phyloP scores from a whole-genome alignment of 192 early-diverging fungal genomes.

The Rhizophagus sp. region DNA sequence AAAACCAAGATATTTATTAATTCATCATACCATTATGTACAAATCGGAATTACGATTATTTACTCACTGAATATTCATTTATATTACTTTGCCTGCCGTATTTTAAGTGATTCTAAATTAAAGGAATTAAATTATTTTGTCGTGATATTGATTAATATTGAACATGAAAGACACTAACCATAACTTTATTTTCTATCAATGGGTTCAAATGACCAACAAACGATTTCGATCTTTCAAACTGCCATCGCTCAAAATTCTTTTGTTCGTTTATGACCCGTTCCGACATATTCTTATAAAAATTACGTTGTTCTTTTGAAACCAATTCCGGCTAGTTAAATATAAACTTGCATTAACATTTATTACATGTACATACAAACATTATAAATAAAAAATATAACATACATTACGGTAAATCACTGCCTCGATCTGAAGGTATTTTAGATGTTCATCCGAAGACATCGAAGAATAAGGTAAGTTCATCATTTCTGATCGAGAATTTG shows the following conservation, averaged over 20 bases:
- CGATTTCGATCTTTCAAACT: slow-evolving; percentile 4
- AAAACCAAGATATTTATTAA: background rate
- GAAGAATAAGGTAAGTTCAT: slow-evolving; percentile 4
- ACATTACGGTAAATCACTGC: background rate
- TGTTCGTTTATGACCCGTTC: background rate
- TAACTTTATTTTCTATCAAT: background rate
- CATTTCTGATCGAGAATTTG: background rate
- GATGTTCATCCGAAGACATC: slow-evolving; percentile 11
- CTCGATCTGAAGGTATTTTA: slow-evolving; percentile 7
- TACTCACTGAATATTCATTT: slow-evolving; percentile 26
- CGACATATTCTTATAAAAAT: background rate
- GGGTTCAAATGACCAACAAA: slow-evolving; percentile 2
- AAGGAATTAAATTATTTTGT: background rate
- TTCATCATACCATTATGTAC: background rate
- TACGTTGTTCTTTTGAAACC: background rate
- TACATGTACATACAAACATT: too few species aligned
- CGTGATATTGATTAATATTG: background rate
- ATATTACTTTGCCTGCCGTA: background rate
- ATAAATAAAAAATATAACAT: background rate
- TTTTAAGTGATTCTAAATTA: background rate
- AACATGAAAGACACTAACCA: background rate
- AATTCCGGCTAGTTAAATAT: background rate
- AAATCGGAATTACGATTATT: background rate
- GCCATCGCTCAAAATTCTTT: slow-evolving; percentile 11
- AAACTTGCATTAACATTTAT: background rate